Percentiles rank a stretch among this genome's conserved stretches.
Conservation (phyloP, 352 stramenopile genomes). For the Globisporangium ultimum region DNA sequence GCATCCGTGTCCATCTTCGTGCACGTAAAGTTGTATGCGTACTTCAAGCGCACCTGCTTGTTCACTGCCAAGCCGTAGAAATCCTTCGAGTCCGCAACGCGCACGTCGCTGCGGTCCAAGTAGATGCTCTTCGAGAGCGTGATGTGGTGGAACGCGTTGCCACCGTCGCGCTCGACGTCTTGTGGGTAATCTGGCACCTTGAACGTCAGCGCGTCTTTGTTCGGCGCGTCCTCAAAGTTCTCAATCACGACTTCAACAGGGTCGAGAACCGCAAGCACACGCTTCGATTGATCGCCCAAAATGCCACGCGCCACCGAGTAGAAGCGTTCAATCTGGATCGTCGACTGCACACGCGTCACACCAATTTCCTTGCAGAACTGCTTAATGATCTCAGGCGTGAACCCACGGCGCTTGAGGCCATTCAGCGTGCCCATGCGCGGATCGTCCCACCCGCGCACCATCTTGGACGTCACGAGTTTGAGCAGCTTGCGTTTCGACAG, state of each 20-base stretch:
- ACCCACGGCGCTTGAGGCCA: constrained; percentile 85
- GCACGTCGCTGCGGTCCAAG: constrained; percentile 74
- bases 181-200: constrained; percentile 74
- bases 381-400: constrained; percentile 83
- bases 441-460: constrained; percentile 93
- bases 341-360: constrained; percentile 83
- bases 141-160: constrained; percentile 56
- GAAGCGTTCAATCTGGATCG: constrained; percentile 82
- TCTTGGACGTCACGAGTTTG: constrained; percentile 94
- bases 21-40: constrained; percentile 93
- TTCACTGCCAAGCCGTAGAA: constrained; percentile 95
- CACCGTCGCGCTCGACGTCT: constrained; percentile 52
- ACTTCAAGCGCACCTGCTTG: constrained; percentile 97
- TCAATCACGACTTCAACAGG: constrained; percentile 69
- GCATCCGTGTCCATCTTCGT: constrained; percentile 84
- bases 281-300: constrained; percentile 69
- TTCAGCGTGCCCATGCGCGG: constrained; percentile 98
- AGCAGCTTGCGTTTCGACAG: constrained; percentile 98
- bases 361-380: constrained; percentile 87
- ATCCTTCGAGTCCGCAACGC: constrained; percentile 59
- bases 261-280: constrained; percentile 79
- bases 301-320: constrained; percentile 68
- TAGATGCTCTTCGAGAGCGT: constrained; percentile 59
- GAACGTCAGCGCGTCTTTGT: constrained; percentile 36
- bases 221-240: constrained; percentile 50